Evolutionary conservation across 179 eudicot genomes (phyloP).

Genomic region (Spinacia oleracea): DNA sequence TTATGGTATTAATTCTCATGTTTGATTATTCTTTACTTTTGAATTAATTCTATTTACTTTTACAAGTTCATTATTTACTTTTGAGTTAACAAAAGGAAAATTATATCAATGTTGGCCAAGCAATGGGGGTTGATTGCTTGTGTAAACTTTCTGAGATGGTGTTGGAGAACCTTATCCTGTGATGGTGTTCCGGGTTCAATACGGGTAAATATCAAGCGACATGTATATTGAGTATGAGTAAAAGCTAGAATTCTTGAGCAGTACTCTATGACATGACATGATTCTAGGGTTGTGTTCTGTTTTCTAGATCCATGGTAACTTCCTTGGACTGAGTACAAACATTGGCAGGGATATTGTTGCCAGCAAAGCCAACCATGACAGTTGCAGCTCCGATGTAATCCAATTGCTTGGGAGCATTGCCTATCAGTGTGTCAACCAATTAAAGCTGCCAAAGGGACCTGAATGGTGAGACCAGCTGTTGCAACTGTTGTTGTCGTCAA

Average conservation of each 20-base stretch:
- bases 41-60: too few relatives aligned
- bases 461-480: slow-evolving; percentile 97
- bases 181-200: too few relatives aligned
- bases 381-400: slow-evolving; percentile 84
- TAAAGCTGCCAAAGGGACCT: slow-evolving; percentile 89
- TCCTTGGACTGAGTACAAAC: slow-evolving; percentile 28
- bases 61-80: too few relatives aligned
- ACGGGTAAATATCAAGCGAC: too few relatives aligned
- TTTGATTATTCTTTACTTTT: too few relatives aligned
- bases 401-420: slow-evolving; percentile 60
- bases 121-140: not conserved
- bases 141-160: too few relatives aligned
- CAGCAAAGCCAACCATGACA: slow-evolving; percentile 81
- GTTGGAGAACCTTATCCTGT: too few relatives aligned
- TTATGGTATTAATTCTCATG: too few relatives aligned
- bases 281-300: slow-evolving; percentile 10
- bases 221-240: not conserved
- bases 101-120: not conserved
- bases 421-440: slow-evolving; percentile 69
- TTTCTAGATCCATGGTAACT: slow-evolving; percentile 26
- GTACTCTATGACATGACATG: slow-evolving; percentile 19
- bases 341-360: slow-evolving; percentile 80
- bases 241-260: slow-evolving; percentile 17
- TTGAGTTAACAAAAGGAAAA: too few relatives aligned
- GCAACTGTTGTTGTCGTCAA: slow-evolving; percentile 91